A percentile compares a stretch with the other conserved stretches of the same genome.
These are phyloP conservation scores for Chlamydomonas asymmetrica DNA, from an alignment of 139 green algal species.

Conservation along the genomic window DNA sequence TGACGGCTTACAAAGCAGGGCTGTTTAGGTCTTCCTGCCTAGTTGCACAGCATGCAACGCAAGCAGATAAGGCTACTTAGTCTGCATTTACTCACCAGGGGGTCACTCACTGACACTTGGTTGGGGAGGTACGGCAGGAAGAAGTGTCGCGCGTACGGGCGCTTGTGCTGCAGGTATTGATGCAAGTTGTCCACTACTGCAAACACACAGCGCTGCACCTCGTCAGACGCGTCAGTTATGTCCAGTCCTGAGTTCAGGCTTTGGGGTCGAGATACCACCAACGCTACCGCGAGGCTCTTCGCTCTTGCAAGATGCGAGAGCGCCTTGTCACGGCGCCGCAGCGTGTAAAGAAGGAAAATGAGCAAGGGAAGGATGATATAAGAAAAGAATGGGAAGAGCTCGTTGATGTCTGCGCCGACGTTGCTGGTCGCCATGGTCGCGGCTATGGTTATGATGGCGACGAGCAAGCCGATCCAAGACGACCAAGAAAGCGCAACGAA, in stretches of 20 bases:
- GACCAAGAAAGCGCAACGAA: slow-evolving; percentile 31
- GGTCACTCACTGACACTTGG: not conserved
- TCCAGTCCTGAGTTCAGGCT: no score
- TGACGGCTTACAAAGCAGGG: no score
- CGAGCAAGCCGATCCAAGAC: slow-evolving; percentile 23
- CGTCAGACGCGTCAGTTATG: not conserved
- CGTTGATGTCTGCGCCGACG: not conserved
- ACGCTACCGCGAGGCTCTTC: slow-evolving; percentile 8
- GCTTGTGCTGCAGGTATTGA: slow-evolving; percentile 37
- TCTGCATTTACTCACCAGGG: slow-evolving; percentile 8
- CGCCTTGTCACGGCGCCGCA: not conserved
- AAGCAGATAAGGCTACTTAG: no score
- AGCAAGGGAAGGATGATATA: slow-evolving; percentile 23
- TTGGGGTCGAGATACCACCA: not conserved
- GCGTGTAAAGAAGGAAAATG: not conserved
- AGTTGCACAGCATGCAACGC: no score
- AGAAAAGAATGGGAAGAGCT: slow-evolving; percentile 11
- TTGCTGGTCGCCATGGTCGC: not conserved
- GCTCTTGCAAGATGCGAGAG: not conserved
- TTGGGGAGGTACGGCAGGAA: slow-evolving; percentile 28
- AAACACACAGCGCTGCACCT: slow-evolving; percentile 6
- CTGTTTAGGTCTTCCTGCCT: no score
- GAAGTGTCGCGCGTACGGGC: slow-evolving; percentile 45
- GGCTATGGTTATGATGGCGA: slow-evolving; percentile 24
- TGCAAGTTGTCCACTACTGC: slow-evolving; percentile 30